Evolutionary conservation across 2,329 filamentous ascomycete species (phyloP).

Genomic region (Aspergillus cejpii): DNA sequence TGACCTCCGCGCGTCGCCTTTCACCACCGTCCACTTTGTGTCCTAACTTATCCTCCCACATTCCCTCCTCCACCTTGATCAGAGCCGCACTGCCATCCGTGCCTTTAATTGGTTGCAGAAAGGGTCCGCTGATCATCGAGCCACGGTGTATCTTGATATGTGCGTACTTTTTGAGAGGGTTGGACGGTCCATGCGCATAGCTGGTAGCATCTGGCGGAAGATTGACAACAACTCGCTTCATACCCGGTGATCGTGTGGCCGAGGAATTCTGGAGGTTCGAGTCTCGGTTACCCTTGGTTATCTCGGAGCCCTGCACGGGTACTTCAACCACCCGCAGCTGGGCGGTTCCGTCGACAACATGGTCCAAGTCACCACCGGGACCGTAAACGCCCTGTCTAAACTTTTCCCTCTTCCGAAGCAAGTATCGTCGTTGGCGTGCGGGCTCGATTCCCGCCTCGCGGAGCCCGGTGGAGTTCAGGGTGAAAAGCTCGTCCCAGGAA

Average conservation of each 20-base stretch:
- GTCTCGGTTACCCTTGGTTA: constrained; percentile 20
- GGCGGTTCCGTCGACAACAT: constrained; percentile 59
- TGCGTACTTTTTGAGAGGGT: constrained; percentile 49
- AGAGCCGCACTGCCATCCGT: constrained; percentile 54
- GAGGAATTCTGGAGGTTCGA: constrained; percentile 38
- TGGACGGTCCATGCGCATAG: constrained; percentile 44
- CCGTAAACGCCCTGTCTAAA: constrained; percentile 73
- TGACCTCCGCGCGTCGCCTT: constrained; percentile 74
- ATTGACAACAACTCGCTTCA: constrained; percentile 56
- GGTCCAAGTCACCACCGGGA: constrained; percentile 70
- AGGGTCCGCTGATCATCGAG: constrained; percentile 66
- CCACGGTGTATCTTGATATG: constrained; percentile 64
- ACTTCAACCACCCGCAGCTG: constrained; percentile 55
- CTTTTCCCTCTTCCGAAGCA: constrained; percentile 79
- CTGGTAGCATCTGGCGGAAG: constrained; percentile 50
- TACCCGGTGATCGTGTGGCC: constrained; percentile 49
- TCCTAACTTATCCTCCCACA: constrained; percentile 85
- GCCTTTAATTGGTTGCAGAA: constrained; percentile 61
- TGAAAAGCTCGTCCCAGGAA: constrained; percentile 86
- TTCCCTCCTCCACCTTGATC: constrained; percentile 69
- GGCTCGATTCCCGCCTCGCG: constrained; percentile 81
- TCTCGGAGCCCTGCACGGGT: constrained; percentile 32
- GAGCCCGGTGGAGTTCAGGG: constrained; percentile 67
- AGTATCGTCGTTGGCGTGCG: constrained; percentile 70
- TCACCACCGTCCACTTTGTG: constrained; percentile 96